Evolutionary conservation across 2,329 filamentous ascomycete species (phyloP).

Genomic region (Diaporthe citriasiana): DNA sequence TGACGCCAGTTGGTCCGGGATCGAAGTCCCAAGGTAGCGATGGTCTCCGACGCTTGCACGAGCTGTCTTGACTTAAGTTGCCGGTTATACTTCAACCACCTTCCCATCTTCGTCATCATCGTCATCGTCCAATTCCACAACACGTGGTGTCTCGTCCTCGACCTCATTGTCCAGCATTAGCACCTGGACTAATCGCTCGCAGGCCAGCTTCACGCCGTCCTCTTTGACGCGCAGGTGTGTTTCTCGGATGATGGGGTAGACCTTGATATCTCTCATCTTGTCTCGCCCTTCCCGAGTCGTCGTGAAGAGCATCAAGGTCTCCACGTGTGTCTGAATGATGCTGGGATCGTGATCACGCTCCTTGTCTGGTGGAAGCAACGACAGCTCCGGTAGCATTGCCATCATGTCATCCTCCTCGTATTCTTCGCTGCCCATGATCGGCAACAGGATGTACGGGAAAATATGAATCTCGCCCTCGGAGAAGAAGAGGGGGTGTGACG

Average conservation of each 20-base stretch:
- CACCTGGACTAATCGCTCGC: constrained; percentile 91
- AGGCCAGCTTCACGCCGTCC: constrained; percentile 85
- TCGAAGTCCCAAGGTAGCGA: not conserved
- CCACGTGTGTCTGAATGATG: constrained; percentile 89
- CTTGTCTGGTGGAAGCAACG: constrained; percentile 92
- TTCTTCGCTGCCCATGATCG: constrained; percentile 89
- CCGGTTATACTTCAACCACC: constrained; percentile 65
- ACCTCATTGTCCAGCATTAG: constrained; percentile 79
- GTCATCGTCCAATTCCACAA: constrained; percentile 66
- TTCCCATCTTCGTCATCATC: constrained; percentile 68
- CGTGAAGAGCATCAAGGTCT: constrained; percentile 87
- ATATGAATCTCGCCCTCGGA: constrained; percentile 82
- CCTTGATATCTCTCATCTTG: constrained; percentile 79
- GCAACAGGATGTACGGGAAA: constrained; percentile 88
- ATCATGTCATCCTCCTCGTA: constrained; percentile 89
- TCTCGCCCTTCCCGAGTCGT: constrained; percentile 83
- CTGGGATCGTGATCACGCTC: constrained; percentile 81
- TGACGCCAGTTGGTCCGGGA: not conserved
- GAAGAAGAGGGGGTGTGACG: constrained; percentile 79
- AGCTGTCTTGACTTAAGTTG: not conserved
- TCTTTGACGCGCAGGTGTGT: constrained; percentile 83
- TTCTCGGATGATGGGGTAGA: constrained; percentile 92
- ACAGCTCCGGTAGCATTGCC: constrained; percentile 89
- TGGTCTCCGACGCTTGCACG: not conserved
- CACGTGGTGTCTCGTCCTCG: constrained; percentile 55